These are phyloP conservation scores for Silene noctiflora DNA, from an alignment of 179 eudicot genomes.

Conservation along the genomic window DNA sequence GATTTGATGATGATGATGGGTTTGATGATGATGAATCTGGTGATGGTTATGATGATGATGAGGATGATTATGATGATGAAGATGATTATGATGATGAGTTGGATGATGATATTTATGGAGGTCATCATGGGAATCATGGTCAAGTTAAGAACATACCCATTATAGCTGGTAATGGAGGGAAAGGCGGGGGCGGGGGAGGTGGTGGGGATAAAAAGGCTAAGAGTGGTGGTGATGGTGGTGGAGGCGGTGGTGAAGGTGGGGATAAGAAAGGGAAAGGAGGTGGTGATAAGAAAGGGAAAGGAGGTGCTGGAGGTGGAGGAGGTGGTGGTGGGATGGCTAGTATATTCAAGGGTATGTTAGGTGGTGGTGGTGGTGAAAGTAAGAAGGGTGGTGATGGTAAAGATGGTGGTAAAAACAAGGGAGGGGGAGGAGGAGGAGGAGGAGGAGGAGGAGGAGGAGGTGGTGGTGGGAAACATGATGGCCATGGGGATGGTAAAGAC, in stretches of 20 bases:
- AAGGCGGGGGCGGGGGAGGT: constrained; percentile 29
- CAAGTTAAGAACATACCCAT: constrained; percentile 12
- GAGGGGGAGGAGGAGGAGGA: constrained; percentile 4
- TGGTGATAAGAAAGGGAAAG: constrained; percentile 27
- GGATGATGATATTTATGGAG: constrained; percentile 27
- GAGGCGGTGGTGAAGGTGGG: constrained; percentile 32
- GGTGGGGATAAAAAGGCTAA: constrained; percentile 31
- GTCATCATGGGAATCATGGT: constrained; percentile 34
- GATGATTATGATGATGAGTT: constrained; percentile 37
- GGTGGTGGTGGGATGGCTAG: constrained; percentile 31
- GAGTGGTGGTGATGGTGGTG: constrained; percentile 23
- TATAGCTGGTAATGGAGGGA: constrained; percentile 30
- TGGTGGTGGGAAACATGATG: constrained; percentile 12
- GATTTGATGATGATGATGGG: constrained; percentile 9
- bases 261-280: constrained; percentile 35
- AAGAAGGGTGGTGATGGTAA: constrained; percentile 25
- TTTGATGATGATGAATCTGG: constrained; percentile 31
- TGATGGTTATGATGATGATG: constrained; percentile 33
- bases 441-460: constrained; percentile 13
- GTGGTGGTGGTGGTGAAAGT: constrained; percentile 15
- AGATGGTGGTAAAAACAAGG: constrained; percentile 20
- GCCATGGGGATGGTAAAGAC: constrained; percentile 21
- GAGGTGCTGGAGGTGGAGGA: constrained; percentile 5
- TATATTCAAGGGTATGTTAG: constrained; percentile 7
- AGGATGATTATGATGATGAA: constrained; percentile 37